Percentiles rank a stretch among this genome's conserved stretches.
These are phyloP conservation scores for Waltergamsia citrina DNA, from an alignment of 2,329 filamentous ascomycete genomes.

Conservation along the genomic window DNA sequence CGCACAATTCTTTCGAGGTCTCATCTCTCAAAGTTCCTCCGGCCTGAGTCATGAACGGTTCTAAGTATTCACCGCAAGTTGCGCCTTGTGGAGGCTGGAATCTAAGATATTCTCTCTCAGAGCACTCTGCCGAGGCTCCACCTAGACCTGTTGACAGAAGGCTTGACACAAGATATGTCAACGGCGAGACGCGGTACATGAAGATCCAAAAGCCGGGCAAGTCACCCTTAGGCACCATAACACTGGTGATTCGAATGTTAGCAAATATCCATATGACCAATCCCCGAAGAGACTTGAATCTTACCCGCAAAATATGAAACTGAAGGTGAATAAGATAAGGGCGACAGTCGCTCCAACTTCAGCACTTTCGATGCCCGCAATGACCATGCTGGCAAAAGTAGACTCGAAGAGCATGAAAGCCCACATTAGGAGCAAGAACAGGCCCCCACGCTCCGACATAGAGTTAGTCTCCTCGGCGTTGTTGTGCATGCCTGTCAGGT, in stretches of 20 bases:
- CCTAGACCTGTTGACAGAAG: slow-evolving; percentile 64
- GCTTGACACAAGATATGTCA: slow-evolving; percentile 71
- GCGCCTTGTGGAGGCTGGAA: slow-evolving; percentile 51
- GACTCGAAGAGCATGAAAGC: slow-evolving; percentile 72
- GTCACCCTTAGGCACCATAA: slow-evolving; percentile 52
- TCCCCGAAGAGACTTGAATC: too few species aligned
- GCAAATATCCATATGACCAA: too few species aligned
- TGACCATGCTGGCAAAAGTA: slow-evolving; percentile 72
- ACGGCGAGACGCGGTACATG: slow-evolving; percentile 74
- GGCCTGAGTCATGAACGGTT: slow-evolving; percentile 39
- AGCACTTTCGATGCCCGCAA: slow-evolving; percentile 65
- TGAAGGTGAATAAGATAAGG: slow-evolving; percentile 71
- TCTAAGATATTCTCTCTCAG: slow-evolving; percentile 57
- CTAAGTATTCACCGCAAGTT: slow-evolving; percentile 53
- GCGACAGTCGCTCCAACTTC: slow-evolving; percentile 70
- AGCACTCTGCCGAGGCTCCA: slow-evolving; percentile 55
- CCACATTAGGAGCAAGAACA: slow-evolving; percentile 71
- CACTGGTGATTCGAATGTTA: too few species aligned
- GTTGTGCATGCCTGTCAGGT: slow-evolving; percentile 63
- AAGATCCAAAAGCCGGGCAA: slow-evolving; percentile 75
- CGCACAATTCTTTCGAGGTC: slow-evolving; percentile 37
- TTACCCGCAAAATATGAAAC: slow-evolving; percentile 26
- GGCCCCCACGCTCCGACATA: slow-evolving; percentile 58
- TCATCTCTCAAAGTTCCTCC: slow-evolving; percentile 44
- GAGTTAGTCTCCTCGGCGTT: slow-evolving; percentile 56